Base-by-base conservation (phyloP, 2,329 filamentous ascomycete species). In the Talaromyces sp. region DNA sequence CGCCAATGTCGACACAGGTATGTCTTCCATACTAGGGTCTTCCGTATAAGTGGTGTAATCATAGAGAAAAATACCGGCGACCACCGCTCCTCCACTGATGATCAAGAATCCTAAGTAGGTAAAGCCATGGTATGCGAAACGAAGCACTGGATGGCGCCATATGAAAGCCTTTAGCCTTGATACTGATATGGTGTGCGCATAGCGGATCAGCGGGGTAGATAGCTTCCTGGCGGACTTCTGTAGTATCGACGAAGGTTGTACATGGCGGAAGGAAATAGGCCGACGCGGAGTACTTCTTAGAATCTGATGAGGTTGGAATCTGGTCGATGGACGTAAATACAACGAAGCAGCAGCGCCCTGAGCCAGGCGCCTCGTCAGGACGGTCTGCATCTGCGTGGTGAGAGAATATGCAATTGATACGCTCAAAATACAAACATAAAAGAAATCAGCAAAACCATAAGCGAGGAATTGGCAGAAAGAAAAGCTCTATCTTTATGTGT, bases 1-100 rank as follows among this genome's bases (percentile, higher is more conserved):
- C 1, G 94, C 94, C 36, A 91, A 77, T 65, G 90, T 83, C 1
- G 92, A 92, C n/a, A 99, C 88, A 52, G 87, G 82, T 59, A 96
- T 85, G 65, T 97, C 92, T 63, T 79, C 78, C 25, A 81, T 80
- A 6, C 80, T 83, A 1, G 83, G 76, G 48, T 87, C 80, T 63
- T 91, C 88, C 60, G 84, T 86, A 77, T 99, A 99, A 13, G 94
- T 99, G 50, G 85, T 88, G 9, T 92, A 88, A 77, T 99, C 94
- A 77, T 96, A 99, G 65, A 94, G 66, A 76, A 99, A 99, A 80
- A 99, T 97, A 51, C 81, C 88, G 19, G 91, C 74, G 6, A 97
- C 81, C 5, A 89, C 80, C 3, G 81, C 76, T 35, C 88, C 86
- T 56, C 89, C 72, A 53, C 93, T 80, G 7, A 87, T 78, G 37